Evolutionary conservation across 805 yeast genomes (phyloP).

Genomic region (Schwanniomyces pseudopolymorphus): DNA sequence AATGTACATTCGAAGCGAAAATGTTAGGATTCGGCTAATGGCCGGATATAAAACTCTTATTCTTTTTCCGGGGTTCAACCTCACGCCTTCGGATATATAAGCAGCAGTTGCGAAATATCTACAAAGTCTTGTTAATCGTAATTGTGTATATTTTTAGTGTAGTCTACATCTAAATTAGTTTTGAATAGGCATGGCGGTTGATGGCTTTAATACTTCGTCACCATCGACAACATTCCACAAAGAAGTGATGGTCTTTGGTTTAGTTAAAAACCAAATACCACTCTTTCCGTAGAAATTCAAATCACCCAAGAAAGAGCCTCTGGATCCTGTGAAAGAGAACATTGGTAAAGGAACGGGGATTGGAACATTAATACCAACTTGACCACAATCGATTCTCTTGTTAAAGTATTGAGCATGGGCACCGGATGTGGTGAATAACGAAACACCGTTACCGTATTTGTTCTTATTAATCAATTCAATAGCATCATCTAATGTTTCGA

Average conservation of each 20-base stretch:
- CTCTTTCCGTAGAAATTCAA: constrained; percentile 78
- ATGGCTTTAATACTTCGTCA: constrained; percentile 48
- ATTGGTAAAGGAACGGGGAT: constrained; percentile 81
- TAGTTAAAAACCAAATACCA: constrained; percentile 71
- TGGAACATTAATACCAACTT: constrained; percentile 76
- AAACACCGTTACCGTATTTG: constrained; percentile 68
- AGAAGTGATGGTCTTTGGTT: constrained; percentile 71
- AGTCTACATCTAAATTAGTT: constrained; percentile 17
- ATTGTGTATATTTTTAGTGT: not conserved
- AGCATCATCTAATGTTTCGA: constrained; percentile 66
- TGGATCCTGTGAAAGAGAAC: constrained; percentile 78
- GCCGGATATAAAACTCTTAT: not conserved
- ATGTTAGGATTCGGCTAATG: not conserved
- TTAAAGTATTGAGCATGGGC: constrained; percentile 69
- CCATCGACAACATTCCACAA: constrained; percentile 60
- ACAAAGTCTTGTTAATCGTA: not conserved
- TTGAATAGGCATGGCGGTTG: constrained; percentile 71
- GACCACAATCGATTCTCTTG: constrained; percentile 69
- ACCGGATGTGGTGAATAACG: constrained; percentile 70
- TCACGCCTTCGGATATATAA: too few species aligned
- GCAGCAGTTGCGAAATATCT: not conserved
- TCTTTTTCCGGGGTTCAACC: not conserved
- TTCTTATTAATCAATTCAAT: constrained; percentile 58
- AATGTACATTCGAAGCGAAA: not conserved
- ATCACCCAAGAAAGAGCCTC: constrained; percentile 75